Base-by-base conservation (phyloP, 441 rosid species). In the Macaranga tanarius region DNA sequence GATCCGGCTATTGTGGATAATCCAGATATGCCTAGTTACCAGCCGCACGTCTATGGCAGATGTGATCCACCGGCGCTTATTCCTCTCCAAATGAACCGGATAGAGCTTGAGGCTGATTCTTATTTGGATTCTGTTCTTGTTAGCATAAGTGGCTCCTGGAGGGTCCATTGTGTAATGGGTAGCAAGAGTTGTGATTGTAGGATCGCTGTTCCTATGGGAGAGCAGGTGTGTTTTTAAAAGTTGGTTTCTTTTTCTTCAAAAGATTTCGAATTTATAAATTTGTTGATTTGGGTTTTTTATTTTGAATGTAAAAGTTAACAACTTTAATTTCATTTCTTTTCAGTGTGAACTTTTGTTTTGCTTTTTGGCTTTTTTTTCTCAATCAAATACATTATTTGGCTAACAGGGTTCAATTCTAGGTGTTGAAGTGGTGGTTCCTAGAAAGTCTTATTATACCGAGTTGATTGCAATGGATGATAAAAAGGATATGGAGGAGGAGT, bases 371-470 rank as follows among this genome's bases (percentile, higher is more conserved):
- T 62, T 25, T 75, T 73, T 76, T 65, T 88, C 84, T 86, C 85
- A 78, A 78, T 67, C 77, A 66, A 13, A 75, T 82, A 76, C 70
- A 62, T 80, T 84, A 75, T 82, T 76, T 96, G 92, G 87, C 89
- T 93, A 90, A 93, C 97, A 96, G 99, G 98, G 97, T 80, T 90
- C 97, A 75, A 84, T 96, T 87, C 92, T 92, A 89, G 95, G 98
- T 92, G 93, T 96, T 57, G 99, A 96, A 77, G 92, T 87, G 70
- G 95, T 83, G 73, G 83, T 84, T 79, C 85, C 88, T 71, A 81
- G 87, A 73, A 90, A 79, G 76, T 77, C 87, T 19, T 96, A 88
- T 79, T 76, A 74, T 45, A 89, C 95, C 10, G 87, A 83, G 40
- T 55, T 93, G 77, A 72, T 85, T 65, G 80, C 79, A 20, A 45